phyloP scores from a whole-genome alignment of 1,284 basidiomycete species.

The Cryptococcus hybrid region DNA sequence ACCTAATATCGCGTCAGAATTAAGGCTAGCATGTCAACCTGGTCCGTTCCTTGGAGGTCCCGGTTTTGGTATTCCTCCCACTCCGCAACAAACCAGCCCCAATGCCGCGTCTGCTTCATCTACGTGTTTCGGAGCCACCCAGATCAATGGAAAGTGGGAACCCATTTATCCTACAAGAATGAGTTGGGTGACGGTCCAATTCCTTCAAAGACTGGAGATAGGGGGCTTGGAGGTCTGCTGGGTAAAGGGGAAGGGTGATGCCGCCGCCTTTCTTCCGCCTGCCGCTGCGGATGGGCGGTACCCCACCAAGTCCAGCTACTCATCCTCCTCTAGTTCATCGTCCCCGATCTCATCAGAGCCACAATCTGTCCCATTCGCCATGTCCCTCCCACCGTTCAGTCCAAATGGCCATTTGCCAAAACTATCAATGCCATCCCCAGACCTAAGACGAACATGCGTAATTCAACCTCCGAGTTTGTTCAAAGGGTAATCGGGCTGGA shows the following conservation, averaged over 20 bases:
- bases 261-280: neutral
- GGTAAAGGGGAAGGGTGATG: constrained; percentile 10
- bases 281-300: neutral
- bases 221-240: constrained; percentile 31
- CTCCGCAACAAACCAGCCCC: too few species aligned
- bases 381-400: constrained; percentile 13
- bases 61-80: too few species aligned
- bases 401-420: constrained; percentile 25
- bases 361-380: constrained; percentile 10
- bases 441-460: too few species aligned
- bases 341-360: constrained; percentile 14
- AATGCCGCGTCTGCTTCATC: constrained; percentile 17
- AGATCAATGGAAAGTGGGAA: constrained; percentile 44
- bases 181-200: constrained; percentile 41
- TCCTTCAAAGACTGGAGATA: constrained; percentile 1
- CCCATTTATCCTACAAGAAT: constrained; percentile 33
- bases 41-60: too few species aligned
- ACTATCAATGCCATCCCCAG: constrained; percentile 4
- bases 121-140: constrained; percentile 31
- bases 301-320: constrained; percentile 16
- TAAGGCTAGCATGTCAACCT: too few species aligned
- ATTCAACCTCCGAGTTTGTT: constrained; percentile 75
- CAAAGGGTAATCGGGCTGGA: constrained; percentile 76
- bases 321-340: constrained; percentile 26
- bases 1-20: constrained; percentile 1